phyloP scores from a whole-genome alignment of 2,329 filamentous ascomycete genomes.

The Tolypocladium tundrense region DNA sequence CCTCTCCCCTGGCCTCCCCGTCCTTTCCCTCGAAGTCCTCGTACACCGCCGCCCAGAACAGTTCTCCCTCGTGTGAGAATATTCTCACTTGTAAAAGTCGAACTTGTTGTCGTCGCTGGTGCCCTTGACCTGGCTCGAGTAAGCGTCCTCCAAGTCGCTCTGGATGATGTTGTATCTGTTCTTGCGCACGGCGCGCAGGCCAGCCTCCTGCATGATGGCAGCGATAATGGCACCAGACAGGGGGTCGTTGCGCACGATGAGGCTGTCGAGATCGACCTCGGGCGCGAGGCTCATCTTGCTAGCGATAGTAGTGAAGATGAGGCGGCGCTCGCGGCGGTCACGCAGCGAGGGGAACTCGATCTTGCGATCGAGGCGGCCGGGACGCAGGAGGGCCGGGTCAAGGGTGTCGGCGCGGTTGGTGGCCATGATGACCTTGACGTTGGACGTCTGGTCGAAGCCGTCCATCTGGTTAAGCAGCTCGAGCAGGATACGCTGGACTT shows the following conservation, averaged over 20 bases:
- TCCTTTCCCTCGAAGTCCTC: neutral
- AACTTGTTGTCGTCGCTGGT: conserved; percentile 60
- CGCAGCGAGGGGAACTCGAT: conserved; percentile 96
- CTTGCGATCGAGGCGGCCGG: conserved; percentile 92
- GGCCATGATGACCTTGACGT: conserved; percentile 99
- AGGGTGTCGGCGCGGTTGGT: conserved; percentile 97
- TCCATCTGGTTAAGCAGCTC: conserved; percentile 99
- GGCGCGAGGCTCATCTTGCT: conserved; percentile 94
- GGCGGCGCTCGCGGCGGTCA: conserved; percentile 84
- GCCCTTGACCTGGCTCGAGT: conserved; percentile 91
- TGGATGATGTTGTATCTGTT: conserved; percentile 99
- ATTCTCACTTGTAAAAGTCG: conserved; percentile 78
- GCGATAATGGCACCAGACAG: conserved; percentile 92
- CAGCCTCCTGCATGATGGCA: conserved; percentile 98
- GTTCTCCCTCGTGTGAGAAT: too few relatives aligned
- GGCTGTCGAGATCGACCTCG: conserved; percentile 89
- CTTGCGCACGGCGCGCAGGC: conserved; percentile 86
- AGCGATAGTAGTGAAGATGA: conserved; percentile 97
- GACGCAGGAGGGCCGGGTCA: conserved; percentile 87
- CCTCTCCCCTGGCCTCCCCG: neutral
- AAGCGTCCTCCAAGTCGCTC: conserved; percentile 90
- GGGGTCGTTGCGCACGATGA: conserved; percentile 95
- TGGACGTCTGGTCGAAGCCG: conserved; percentile 96
- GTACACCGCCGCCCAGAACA: neutral
- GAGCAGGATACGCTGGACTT: conserved; percentile 95